A percentile compares a stretch with the other conserved stretches of the same genome.
Conservation (phyloP, 2,329 filamentous ascomycete genomes). For the Aureobasidium mangrovei region DNA sequence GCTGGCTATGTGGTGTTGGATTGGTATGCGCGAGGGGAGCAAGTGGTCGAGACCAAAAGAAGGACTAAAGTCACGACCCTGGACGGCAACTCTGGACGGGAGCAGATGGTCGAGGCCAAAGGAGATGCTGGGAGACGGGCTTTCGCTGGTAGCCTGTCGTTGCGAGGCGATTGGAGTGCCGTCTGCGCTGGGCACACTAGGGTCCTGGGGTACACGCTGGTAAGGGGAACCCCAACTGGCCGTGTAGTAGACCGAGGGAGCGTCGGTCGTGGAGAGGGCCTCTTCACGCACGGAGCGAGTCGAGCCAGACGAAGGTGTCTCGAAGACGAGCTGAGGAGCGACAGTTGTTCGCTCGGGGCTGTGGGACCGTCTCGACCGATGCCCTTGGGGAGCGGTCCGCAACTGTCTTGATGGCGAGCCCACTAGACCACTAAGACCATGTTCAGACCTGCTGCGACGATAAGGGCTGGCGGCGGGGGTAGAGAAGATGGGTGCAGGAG, state of each 20-base stretch:
- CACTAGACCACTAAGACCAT: conserved; percentile 7
- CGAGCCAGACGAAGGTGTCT: conserved; percentile 6
- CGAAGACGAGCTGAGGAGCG: conserved; percentile 3
- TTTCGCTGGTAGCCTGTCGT: conserved; percentile 19
- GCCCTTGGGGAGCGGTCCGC: conserved; percentile 6
- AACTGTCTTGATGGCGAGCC: not conserved
- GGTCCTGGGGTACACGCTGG: conserved; percentile 44
- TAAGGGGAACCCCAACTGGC: conserved; percentile 92
- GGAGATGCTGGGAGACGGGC: conserved; percentile 23
- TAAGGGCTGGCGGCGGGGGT: not conserved
- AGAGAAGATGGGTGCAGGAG: not conserved
- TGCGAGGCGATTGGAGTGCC: conserved; percentile 11
- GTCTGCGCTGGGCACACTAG: conserved; percentile 13
- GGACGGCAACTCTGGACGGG: conserved; percentile 21
- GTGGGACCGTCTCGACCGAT: conserved; percentile 3
- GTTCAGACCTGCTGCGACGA: conserved; percentile 6
- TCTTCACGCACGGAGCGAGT: not conserved
- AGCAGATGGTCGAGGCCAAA: conserved; percentile 30
- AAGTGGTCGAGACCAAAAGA: conserved; percentile 29
- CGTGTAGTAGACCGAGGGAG: conserved; percentile 42
- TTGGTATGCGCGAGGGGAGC: conserved; percentile 23
- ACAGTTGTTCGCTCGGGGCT: not conserved
- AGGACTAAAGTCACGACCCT: conserved; percentile 10
- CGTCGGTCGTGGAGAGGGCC: not conserved
- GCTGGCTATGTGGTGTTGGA: conserved; percentile 12